Conservation (phyloP, 225 moss, liverwort and hornwort genomes). For the Physcomitrellopsis africana region DNA sequence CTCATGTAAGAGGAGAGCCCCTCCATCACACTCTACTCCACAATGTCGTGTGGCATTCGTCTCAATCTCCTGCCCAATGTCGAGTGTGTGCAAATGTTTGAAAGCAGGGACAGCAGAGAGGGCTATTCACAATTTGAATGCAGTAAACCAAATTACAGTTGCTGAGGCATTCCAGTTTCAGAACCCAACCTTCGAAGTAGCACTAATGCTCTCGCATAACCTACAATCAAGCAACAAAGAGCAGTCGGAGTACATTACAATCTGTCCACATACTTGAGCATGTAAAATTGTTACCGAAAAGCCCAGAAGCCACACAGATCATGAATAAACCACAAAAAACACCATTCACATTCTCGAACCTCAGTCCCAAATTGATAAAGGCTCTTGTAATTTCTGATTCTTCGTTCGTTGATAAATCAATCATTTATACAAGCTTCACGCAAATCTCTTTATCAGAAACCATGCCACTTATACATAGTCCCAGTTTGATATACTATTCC, state of each 20-base stretch:
- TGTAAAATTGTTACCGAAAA: not conserved
- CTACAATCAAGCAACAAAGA: conserved; percentile 28
- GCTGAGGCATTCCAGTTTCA: conserved; percentile 65
- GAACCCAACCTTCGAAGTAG: conserved; percentile 66
- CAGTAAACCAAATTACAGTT: conserved; percentile 54
- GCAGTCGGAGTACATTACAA: not conserved
- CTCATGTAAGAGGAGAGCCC: not conserved
- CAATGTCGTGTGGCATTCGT: not conserved
- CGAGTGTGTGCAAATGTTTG: too few relatives aligned
- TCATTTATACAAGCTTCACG: conserved; percentile 49
- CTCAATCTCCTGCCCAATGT: not conserved
- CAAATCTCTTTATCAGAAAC: conserved; percentile 52
- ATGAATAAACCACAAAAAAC: conserved; percentile 58
- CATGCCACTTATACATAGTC: conserved; percentile 28
- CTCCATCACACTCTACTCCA: not conserved
- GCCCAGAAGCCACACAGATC: not conserved
- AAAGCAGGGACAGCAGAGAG: conserved; percentile 47
- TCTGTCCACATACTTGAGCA: not conserved
- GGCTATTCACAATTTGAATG: too few relatives aligned
- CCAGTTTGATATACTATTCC: not conserved
- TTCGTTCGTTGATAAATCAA: conserved; percentile 49
- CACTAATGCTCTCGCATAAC: conserved; percentile 64
- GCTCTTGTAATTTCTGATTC: conserved; percentile 54
- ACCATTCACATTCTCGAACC: conserved; percentile 51
- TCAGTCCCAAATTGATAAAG: conserved; percentile 55